Conservation (phyloP, 768 basidiomycete species). For the Amanita muscaria region DNA sequence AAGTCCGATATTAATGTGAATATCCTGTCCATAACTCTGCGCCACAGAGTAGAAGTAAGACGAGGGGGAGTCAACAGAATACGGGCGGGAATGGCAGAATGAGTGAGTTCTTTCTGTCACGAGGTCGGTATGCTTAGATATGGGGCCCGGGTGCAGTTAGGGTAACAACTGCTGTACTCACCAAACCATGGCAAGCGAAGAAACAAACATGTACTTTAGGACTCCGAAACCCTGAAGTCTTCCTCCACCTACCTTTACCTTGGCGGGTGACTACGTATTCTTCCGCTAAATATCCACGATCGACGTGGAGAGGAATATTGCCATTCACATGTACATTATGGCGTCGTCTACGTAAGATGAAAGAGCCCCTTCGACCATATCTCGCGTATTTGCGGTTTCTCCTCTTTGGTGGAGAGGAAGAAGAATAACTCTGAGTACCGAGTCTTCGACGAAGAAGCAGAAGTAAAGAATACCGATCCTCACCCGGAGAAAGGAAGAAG, state of each 20-base stretch:
- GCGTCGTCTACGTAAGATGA: constrained; percentile 67
- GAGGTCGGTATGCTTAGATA: background rate
- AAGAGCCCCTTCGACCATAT: constrained; percentile 70
- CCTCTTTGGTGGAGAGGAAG: constrained; percentile 58
- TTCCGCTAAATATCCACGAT: constrained; percentile 47
- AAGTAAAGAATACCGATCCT: constrained; percentile 15
- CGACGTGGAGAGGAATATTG: constrained; percentile 75
- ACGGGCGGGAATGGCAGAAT: constrained; percentile 52
- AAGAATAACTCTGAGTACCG: constrained; percentile 32
- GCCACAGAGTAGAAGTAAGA: constrained; percentile 34
- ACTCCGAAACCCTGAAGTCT: constrained; percentile 5
- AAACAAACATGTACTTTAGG: constrained; percentile 6
- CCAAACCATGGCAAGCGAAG: constrained; percentile 32
- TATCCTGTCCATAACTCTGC: too few relatives aligned
- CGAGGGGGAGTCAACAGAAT: constrained; percentile 25
- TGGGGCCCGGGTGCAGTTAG: constrained; percentile 36
- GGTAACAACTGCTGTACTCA: constrained; percentile 66
- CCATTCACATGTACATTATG: constrained; percentile 70
- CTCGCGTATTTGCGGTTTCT: constrained; percentile 77
- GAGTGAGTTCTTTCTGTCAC: constrained; percentile 35
- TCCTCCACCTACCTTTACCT: constrained; percentile 60
- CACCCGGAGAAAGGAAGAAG: constrained; percentile 10
- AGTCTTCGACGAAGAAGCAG: constrained; percentile 58
- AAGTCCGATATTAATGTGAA: too few relatives aligned
- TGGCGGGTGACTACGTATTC: constrained; percentile 84